Evolutionary conservation across 805 yeast genomes (phyloP).

Genomic region (Candida qinlingensis): DNA sequence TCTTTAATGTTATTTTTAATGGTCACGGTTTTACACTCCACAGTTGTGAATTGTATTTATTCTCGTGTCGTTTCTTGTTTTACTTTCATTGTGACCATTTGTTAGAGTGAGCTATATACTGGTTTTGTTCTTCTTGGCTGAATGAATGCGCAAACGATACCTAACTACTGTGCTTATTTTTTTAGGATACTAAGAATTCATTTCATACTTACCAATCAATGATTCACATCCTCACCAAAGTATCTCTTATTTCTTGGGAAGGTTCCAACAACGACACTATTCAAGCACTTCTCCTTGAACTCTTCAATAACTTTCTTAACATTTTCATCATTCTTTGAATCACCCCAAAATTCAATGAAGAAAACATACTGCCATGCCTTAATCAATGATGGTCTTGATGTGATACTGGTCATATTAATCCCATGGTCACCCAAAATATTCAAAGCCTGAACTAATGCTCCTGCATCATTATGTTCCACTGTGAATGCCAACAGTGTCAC

Average conservation of each 20-base stretch:
- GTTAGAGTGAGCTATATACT: too few species aligned
- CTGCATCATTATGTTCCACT: slow-evolving; percentile 60
- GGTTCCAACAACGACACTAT: slow-evolving; percentile 55
- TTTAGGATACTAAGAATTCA: too few species aligned
- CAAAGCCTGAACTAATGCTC: slow-evolving; percentile 66
- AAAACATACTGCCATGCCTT: slow-evolving; percentile 78
- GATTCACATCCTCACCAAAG: slow-evolving; percentile 14
- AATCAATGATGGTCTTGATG: slow-evolving; percentile 68
- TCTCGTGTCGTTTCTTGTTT: too few species aligned
- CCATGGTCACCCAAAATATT: slow-evolving; percentile 47
- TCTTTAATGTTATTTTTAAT: too few species aligned
- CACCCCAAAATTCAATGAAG: slow-evolving; percentile 64
- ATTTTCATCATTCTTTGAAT: slow-evolving; percentile 28
- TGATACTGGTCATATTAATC: slow-evolving; percentile 65
- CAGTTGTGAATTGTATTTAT: too few species aligned
- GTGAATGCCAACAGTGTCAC: slow-evolving; percentile 62
- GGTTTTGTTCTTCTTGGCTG: too few species aligned
- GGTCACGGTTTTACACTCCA: too few species aligned
- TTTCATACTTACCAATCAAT: too few species aligned
- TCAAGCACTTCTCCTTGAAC: slow-evolving; percentile 39
- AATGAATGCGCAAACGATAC: too few species aligned
- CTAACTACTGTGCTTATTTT: too few species aligned
- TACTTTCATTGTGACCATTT: too few species aligned
- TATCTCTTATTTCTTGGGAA: slow-evolving; percentile 42
- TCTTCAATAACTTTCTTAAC: slow-evolving; percentile 34